A percentile compares a stretch with the other conserved stretches of the same genome.
phyloP scores from a whole-genome alignment of 2,329 filamentous ascomycete genomes.

The Aspergillus sp. region DNA sequence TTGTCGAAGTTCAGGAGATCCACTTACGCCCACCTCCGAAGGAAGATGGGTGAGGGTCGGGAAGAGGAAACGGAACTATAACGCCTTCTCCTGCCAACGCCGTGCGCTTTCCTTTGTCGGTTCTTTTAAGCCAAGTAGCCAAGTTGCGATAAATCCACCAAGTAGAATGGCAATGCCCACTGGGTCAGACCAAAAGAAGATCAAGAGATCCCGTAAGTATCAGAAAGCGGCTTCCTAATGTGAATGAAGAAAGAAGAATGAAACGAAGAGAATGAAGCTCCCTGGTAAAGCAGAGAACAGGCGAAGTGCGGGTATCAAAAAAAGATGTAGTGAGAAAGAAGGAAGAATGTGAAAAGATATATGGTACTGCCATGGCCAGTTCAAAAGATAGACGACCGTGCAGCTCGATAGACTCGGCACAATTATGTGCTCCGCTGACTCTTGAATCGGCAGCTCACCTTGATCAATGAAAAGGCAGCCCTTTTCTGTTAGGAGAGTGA shows the following conservation, averaged over 20 bases:
- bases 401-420: constrained; percentile 1
- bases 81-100: constrained; percentile 12
- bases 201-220: constrained; percentile 5
- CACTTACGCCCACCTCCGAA: constrained; percentile 16
- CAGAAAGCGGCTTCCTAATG: constrained; percentile 8
- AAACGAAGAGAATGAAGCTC: constrained; percentile 1
- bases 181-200: constrained; percentile 7
- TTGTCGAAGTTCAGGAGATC: constrained; percentile 13
- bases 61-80: constrained; percentile 3
- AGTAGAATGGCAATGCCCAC: constrained; percentile 8
- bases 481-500: constrained; percentile 4
- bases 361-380: constrained; percentile 8
- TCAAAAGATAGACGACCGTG: neutral
- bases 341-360: neutral
- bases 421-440: constrained; percentile 1
- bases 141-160: constrained; percentile 19
- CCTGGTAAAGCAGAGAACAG: constrained; percentile 5
- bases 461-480: constrained; percentile 9
- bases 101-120: constrained; percentile 13
- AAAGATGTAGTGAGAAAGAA: neutral
- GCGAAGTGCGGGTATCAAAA: constrained; percentile 11
- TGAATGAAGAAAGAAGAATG: constrained; percentile 8
- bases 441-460: constrained; percentile 23
- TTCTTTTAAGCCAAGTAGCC: constrained; percentile 20
- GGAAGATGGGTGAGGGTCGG: neutral